Conservation (phyloP, 768 basidiomycete genomes). For the Tulasnella sp. region DNA sequence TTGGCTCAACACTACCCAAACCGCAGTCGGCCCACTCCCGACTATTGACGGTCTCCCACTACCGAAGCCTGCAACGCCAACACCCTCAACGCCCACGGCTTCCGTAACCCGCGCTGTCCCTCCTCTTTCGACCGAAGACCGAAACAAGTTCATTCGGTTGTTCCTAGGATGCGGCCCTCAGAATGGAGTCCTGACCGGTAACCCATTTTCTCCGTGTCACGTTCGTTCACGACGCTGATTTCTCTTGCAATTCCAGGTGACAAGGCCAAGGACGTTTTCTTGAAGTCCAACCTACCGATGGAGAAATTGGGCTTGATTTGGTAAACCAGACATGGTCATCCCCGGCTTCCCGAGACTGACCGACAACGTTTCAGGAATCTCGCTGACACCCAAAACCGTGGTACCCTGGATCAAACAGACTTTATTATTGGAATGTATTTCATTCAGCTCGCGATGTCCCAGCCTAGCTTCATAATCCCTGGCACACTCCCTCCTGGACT, state of each 20-base stretch:
- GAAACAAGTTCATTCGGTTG: constrained; percentile 72
- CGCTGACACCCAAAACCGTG: constrained; percentile 91
- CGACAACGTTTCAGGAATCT: constrained; percentile 58
- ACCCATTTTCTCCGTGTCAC: not conserved
- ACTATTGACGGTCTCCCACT: constrained; percentile 64
- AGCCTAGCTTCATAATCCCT: constrained; percentile 67
- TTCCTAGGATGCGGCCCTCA: constrained; percentile 68
- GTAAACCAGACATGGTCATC: constrained; percentile 39
- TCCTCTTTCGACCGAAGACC: constrained; percentile 71
- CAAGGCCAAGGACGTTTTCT: constrained; percentile 83
- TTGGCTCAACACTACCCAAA: constrained; percentile 22
- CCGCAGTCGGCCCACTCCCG: constrained; percentile 77
- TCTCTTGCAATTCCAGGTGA: constrained; percentile 50
- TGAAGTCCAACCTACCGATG: constrained; percentile 82
- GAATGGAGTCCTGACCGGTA: constrained; percentile 75
- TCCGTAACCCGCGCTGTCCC: constrained; percentile 43
- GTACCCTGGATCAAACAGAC: constrained; percentile 81
- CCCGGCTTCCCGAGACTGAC: not conserved
- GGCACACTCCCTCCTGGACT: constrained; percentile 71
- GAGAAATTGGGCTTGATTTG: constrained; percentile 92
- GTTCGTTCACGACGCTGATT: not conserved
- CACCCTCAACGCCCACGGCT: constrained; percentile 48
- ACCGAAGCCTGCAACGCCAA: constrained; percentile 51
- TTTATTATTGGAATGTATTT: constrained; percentile 96
- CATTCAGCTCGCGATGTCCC: constrained; percentile 88